Percentiles rank a stretch among this genome's conserved stretches.
These are phyloP conservation scores for Raphanus raphanistrum DNA, from an alignment of 345 rosid species.

Conservation along the genomic window DNA sequence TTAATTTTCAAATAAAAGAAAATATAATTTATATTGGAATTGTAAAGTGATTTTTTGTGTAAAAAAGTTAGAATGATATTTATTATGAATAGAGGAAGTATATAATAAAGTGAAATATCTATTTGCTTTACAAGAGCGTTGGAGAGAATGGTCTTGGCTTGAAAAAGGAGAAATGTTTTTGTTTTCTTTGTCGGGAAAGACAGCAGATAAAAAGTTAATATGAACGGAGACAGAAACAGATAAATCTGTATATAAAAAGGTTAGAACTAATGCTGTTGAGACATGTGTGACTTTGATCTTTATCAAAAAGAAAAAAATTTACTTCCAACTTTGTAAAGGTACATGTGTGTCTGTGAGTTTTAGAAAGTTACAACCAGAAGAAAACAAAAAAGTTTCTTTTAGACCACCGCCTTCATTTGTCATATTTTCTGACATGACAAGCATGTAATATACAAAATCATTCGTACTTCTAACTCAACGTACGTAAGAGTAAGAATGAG, in stretches of 20 bases:
- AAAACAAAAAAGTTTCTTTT: slow-evolving; percentile 26
- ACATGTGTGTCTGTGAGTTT: slow-evolving; percentile 8
- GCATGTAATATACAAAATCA: background rate
- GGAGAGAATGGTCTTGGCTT: slow-evolving; percentile 16
- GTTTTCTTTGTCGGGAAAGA: slow-evolving; percentile 28
- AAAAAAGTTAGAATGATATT: too few relatives aligned
- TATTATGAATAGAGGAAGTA: too few relatives aligned
- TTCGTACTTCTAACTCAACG: background rate
- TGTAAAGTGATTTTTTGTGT: too few relatives aligned
- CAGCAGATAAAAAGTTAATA: slow-evolving; percentile 21
- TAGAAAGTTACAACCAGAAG: slow-evolving; percentile 12
- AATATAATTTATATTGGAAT: too few relatives aligned
- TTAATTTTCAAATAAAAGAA: too few relatives aligned
- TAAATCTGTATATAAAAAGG: background rate
- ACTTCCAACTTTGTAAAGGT: background rate
- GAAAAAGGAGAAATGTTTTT: slow-evolving; percentile 21
- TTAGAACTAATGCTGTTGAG: background rate
- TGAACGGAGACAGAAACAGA: slow-evolving; percentile 10
- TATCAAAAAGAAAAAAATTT: background rate
- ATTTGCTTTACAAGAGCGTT: background rate
- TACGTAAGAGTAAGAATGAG: background rate
- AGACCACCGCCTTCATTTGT: slow-evolving; percentile 36
- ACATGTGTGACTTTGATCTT: background rate
- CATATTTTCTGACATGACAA: background rate
- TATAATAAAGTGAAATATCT: background rate